Conservation (phyloP, 768 basidiomycete genomes). For the Scleroderma bovista region DNA sequence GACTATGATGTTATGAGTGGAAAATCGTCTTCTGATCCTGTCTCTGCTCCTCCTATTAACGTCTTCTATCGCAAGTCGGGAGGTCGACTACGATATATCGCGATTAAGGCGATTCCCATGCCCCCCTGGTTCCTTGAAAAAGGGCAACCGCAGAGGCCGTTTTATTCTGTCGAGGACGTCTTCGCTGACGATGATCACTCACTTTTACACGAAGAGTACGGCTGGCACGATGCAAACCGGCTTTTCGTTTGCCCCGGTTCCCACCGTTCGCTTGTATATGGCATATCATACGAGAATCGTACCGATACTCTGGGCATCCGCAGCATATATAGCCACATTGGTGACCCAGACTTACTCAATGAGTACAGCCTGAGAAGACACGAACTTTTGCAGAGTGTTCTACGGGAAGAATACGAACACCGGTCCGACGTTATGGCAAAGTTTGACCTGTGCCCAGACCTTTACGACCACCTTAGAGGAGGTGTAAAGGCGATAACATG, state of each 20-base stretch:
- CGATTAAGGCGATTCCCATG: constrained; percentile 23
- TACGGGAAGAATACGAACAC: constrained; percentile 10
- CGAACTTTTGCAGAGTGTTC: constrained; percentile 16
- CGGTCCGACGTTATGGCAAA: constrained; percentile 23
- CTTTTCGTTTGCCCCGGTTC: constrained; percentile 28
- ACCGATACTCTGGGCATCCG: constrained; percentile 22
- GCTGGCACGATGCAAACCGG: constrained; percentile 17
- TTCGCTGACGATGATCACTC: constrained; percentile 20
- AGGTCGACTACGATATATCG: constrained; percentile 24
- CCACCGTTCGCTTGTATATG: constrained; percentile 29
- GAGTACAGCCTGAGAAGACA: constrained; percentile 17
- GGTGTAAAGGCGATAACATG: constrained; percentile 51
- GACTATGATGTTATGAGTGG: constrained; percentile 16
- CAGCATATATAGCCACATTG: constrained; percentile 32
- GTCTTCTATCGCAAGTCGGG: constrained; percentile 29
- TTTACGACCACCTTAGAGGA: constrained; percentile 12
- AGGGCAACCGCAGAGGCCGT: constrained; percentile 19
- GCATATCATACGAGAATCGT: constrained; percentile 19
- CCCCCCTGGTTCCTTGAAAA: constrained; percentile 12
- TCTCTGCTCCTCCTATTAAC: constrained; percentile 27
- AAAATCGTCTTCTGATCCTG: constrained; percentile 13
- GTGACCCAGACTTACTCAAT: constrained; percentile 28
- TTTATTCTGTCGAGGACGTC: constrained; percentile 25
- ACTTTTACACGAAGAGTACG: constrained; percentile 23
- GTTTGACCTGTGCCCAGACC: constrained; percentile 14